Percentiles rank a stretch among this genome's conserved stretches.
Evolutionary conservation across 2,329 filamentous ascomycete genomes (phyloP).

Genomic region (Penicillium oxalicum): DNA sequence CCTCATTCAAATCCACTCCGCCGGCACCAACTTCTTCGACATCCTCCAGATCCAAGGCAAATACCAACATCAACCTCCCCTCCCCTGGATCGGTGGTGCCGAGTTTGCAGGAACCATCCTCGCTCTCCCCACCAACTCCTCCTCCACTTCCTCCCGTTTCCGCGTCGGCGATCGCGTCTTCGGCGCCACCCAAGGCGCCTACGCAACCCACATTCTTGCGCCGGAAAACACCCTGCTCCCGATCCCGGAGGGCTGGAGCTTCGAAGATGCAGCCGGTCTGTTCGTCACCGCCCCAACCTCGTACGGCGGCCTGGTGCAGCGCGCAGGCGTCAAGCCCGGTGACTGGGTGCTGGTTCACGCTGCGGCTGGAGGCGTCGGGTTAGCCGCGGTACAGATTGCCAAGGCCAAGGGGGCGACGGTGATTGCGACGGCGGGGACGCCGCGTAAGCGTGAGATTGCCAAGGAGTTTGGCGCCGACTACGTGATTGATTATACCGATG

Average conservation of each 20-base stretch:
- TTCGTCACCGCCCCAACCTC: conserved; percentile 90
- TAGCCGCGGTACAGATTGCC: conserved; percentile 88
- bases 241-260: conserved; percentile 75
- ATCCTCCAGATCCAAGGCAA: conserved; percentile 91
- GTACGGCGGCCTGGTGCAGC: conserved; percentile 73
- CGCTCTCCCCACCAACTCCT: conserved; percentile 52
- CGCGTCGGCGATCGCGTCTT: conserved; percentile 78
- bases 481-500: conserved; percentile 68
- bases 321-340: conserved; percentile 69
- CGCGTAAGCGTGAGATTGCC: conserved; percentile 74
- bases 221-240: conserved; percentile 63
- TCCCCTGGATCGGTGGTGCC: conserved; percentile 80
- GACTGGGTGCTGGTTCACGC: conserved; percentile 89
- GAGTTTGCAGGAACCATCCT: conserved; percentile 81
- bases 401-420: conserved; percentile 88
- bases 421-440: conserved; percentile 81
- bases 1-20: conserved; percentile 76
- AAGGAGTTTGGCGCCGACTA: conserved; percentile 78
- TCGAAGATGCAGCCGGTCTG: conserved; percentile 76
- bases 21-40: conserved; percentile 95
- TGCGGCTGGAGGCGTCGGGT: conserved; percentile 82
- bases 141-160: conserved; percentile 48
- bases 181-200: conserved; percentile 78
- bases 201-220: conserved; percentile 68
- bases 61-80: conserved; percentile 85